phyloP scores from a whole-genome alignment of 208 protist species.

The Trypanosoma theileri region DNA sequence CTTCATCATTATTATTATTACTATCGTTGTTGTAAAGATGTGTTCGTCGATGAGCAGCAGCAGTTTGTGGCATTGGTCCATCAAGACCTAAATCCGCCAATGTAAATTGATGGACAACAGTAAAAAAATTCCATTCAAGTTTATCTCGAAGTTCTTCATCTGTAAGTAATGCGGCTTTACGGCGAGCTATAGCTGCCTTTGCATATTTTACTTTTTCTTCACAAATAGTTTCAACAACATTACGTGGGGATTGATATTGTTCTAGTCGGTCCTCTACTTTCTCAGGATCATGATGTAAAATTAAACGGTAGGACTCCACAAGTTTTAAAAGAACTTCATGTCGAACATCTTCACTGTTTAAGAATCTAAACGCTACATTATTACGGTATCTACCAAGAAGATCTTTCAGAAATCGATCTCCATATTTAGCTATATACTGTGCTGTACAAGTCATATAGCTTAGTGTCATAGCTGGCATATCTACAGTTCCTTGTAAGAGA shows the following conservation, averaged over 20 bases:
- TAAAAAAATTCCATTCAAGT: slow-evolving; percentile 83
- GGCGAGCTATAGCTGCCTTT: slow-evolving; percentile 70
- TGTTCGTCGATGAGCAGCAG: slow-evolving; percentile 34
- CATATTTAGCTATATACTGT: slow-evolving; percentile 89
- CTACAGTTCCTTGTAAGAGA: slow-evolving; percentile 59
- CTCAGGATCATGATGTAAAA: slow-evolving; percentile 63
- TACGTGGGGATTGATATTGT: slow-evolving; percentile 39
- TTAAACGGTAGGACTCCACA: slow-evolving; percentile 73
- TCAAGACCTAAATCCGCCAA: slow-evolving; percentile 76
- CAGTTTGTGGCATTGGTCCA: slow-evolving; percentile 61
- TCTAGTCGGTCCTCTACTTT: slow-evolving; percentile 80
- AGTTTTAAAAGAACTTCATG: slow-evolving; percentile 72
- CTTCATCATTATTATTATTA: neutral
- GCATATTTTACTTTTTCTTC: slow-evolving; percentile 78
- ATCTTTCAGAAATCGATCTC: slow-evolving; percentile 63
- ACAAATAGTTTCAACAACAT: slow-evolving; percentile 59
- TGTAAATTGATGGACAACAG: slow-evolving; percentile 67
- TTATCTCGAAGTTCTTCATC: slow-evolving; percentile 81
- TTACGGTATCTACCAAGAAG: slow-evolving; percentile 58
- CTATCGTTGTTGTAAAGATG: slow-evolving; percentile 8
- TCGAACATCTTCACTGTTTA: slow-evolving; percentile 74
- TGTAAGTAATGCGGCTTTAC: slow-evolving; percentile 78
- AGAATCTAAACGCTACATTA: slow-evolving; percentile 75
- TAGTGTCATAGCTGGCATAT: slow-evolving; percentile 65
- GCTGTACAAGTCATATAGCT: slow-evolving; percentile 75